Evolutionary conservation across 345 rosid genomes (phyloP), one percentile per base, ranked within the genome.

Genomic region (Garcia nutans): DNA sequence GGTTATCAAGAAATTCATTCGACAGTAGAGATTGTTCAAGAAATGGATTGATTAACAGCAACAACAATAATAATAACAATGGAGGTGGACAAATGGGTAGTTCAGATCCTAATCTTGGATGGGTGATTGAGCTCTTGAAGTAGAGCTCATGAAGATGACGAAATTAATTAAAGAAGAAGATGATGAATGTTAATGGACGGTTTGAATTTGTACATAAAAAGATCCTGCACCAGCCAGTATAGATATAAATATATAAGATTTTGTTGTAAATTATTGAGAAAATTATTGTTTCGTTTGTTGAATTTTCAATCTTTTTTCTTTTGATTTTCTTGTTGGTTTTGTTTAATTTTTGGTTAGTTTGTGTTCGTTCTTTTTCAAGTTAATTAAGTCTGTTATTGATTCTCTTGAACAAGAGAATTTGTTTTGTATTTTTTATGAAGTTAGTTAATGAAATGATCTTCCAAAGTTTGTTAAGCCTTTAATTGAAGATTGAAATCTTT

Each of bases 71-170:
- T 4, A 49, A 19, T 8, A 41, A 8, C 55, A 49, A 19, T 16
- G 28, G 10, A 22, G 26, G 11, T 58, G 31, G 23, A 22, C 11
- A 22, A 28, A 67, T 17, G 0, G 44, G 23, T 47, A 64, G 75
- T 75, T 41, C 73, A 19, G 94, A 87, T 84, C 93, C 88, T 63
- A 97, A 95, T 86, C 84, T 95, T 10, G 96, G 94, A 68, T 95
- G 99, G 99, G 97, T 95, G 24, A 91, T 90, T 76, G 99, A 95
- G 44, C 96, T 95, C 19, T 71, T 95, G 77, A 92, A 80, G 89
- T 95, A 86, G 84, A 37, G 31, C 1, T 28, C 31, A 28, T 37
- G 41, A 37, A 2, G 37, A 33, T 33, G 37, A 33, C 5, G 41
- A 37, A 37, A 6, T 6, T 37, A 37, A 28, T 28, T 28, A 28